Percentiles rank a stretch among this genome's conserved stretches.
Conservation (phyloP, 2,329 filamentous ascomycete species). For the Colletotrichum sp. region DNA sequence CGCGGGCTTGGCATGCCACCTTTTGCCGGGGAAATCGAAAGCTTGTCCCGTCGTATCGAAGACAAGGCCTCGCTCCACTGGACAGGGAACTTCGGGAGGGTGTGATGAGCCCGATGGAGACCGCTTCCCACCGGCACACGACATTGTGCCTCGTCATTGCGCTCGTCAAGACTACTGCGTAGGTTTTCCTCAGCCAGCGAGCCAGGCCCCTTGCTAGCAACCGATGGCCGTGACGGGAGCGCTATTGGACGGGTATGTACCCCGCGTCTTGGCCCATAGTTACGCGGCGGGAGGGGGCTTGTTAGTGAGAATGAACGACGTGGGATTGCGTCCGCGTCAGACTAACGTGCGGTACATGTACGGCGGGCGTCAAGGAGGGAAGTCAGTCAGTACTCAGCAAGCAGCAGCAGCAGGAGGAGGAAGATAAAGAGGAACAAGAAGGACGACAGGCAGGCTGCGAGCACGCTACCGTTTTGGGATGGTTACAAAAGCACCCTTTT, state of each 20-base stretch:
- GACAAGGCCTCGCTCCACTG: background rate
- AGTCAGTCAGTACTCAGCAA: background rate
- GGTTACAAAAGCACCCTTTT: background rate
- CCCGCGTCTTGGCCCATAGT: conserved; percentile 11
- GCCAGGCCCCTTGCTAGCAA: background rate
- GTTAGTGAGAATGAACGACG: background rate
- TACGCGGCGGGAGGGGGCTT: background rate
- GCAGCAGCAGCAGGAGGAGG: too few species aligned
- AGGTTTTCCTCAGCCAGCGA: background rate
- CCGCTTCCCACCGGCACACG: background rate
- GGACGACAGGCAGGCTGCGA: background rate
- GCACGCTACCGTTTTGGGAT: background rate
- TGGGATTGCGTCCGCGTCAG: background rate
- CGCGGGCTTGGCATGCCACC: conserved; percentile 12
- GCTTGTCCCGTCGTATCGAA: conserved; percentile 18
- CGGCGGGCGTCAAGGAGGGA: background rate
- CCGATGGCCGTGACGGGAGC: conserved; percentile 7
- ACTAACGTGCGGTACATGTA: background rate
- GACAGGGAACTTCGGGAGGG: background rate
- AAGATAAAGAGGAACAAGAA: background rate
- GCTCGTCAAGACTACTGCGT: background rate
- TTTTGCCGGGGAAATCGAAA: conserved; percentile 9
- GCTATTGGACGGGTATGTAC: conserved; percentile 22
- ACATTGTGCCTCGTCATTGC: conserved; percentile 10
- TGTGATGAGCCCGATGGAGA: background rate